Evolutionary conservation across 73 alveolate genomes (phyloP).

Genomic region (Paramecium octaurelia): DNA sequence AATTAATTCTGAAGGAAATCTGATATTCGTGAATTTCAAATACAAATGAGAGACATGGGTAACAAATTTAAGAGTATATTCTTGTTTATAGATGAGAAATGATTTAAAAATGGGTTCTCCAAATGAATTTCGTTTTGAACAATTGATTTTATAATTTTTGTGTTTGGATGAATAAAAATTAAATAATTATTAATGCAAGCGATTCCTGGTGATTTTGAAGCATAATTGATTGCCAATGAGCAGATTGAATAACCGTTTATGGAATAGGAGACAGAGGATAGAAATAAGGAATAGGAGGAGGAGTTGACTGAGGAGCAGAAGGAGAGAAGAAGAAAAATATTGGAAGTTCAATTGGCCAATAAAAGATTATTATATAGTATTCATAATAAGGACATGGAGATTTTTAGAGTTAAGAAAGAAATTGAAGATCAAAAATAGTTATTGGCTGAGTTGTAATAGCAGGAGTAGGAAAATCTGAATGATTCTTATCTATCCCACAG

Average conservation of each 20-base stretch:
- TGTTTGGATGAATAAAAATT: neutral
- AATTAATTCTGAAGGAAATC: too few relatives aligned
- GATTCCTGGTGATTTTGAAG: neutral
- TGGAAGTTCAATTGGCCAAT: neutral
- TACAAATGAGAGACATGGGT: too few relatives aligned
- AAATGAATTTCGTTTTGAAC: too few relatives aligned
- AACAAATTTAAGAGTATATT: too few relatives aligned
- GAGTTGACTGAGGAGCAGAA: slow-evolving; percentile 32
- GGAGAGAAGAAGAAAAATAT: slow-evolving; percentile 42
- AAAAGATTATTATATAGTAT: slow-evolving; percentile 37
- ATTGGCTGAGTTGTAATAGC: neutral
- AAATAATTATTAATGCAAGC: neutral
- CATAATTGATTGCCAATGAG: neutral
- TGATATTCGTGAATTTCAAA: too few relatives aligned
- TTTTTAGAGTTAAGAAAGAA: slow-evolving; percentile 14
- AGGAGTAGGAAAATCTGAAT: neutral
- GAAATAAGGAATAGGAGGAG: neutral
- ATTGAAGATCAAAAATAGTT: slow-evolving; percentile 16
- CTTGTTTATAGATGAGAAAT: too few relatives aligned
- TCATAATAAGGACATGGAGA: slow-evolving; percentile 35
- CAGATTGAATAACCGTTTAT: neutral
- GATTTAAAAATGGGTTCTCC: too few relatives aligned
- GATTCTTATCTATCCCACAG: slow-evolving; percentile 37
- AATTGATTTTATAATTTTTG: neutral
- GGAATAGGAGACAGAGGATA: neutral